These are phyloP conservation scores for Naematelia encephala DNA, from an alignment of 768 basidiomycete genomes.

Conservation along the genomic window DNA sequence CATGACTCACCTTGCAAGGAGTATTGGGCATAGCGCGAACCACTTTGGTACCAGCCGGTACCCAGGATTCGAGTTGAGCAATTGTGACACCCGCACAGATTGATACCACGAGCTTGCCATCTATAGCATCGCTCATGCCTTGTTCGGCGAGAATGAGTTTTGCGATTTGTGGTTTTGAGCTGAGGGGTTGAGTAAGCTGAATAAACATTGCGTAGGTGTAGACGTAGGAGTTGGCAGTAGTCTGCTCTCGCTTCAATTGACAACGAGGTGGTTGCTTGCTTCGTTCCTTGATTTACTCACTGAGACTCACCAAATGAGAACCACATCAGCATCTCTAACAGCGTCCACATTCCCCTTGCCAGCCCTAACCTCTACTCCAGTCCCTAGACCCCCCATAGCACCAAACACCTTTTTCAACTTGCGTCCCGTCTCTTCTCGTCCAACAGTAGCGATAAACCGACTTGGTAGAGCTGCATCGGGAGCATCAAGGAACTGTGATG, in stretches of 20 bases:
- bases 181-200: constrained; percentile 44
- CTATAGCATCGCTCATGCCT: constrained; percentile 78
- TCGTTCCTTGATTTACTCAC: neutral
- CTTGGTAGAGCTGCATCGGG: constrained; percentile 69
- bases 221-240: neutral
- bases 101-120: constrained; percentile 88
- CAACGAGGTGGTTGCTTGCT: neutral
- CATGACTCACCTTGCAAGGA: constrained; percentile 72
- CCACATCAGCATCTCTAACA: constrained; percentile 71
- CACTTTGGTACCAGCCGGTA: constrained; percentile 71
- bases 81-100: constrained; percentile 97
- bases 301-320: constrained; percentile 73
- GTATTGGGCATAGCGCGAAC: constrained; percentile 99
- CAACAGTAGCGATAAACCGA: constrained; percentile 83
- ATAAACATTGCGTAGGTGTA: neutral
- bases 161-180: constrained; percentile 92
- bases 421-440: constrained; percentile 67
- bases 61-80: constrained; percentile 70
- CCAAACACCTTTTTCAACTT: constrained; percentile 65
- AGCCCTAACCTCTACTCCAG: constrained; percentile 67
- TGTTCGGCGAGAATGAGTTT: constrained; percentile 65
- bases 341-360: constrained; percentile 65
- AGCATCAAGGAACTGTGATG: constrained; percentile 40
- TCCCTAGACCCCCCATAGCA: constrained; percentile 57
- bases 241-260: neutral